Conservation (phyloP, 495 filamentous ascomycete species). For the Bryoglossum gracile region DNA sequence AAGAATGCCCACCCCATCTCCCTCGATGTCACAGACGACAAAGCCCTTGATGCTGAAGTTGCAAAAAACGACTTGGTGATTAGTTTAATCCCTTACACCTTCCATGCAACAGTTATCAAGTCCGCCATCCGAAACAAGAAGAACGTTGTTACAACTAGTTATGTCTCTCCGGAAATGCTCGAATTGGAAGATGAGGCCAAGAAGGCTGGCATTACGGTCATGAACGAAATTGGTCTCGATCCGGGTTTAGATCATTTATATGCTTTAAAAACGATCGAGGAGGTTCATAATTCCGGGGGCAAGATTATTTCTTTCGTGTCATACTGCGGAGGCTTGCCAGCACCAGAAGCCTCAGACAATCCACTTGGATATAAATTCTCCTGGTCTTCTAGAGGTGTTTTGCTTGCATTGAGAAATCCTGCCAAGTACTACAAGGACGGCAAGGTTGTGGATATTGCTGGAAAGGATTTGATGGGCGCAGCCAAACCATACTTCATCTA, state of each 20-base stretch:
- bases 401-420: conserved; percentile 79
- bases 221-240: conserved; percentile 84
- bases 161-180: conserved; percentile 86
- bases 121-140: conserved; percentile 89
- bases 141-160: conserved; percentile 94
- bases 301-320: conserved; percentile 78
- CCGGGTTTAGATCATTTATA: conserved; percentile 69
- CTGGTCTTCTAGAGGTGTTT: conserved; percentile 77
- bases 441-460: conserved; percentile 54
- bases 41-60: conserved; percentile 70
- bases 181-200: conserved; percentile 79
- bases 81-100: conserved; percentile 86
- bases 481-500: conserved; percentile 92
- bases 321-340: conserved; percentile 84
- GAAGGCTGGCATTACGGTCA: conserved; percentile 90
- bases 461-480: conserved; percentile 70
- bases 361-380: conserved; percentile 96
- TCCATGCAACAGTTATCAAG: conserved; percentile 86
- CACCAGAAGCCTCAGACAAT: conserved; percentile 80
- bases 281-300: conserved; percentile 53
- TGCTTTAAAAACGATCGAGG: conserved; percentile 76
- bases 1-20: conserved; percentile 65
- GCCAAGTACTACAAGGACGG: conserved; percentile 79
- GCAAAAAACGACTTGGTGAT: conserved; percentile 74
- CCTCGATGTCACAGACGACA: conserved; percentile 70